Evolutionary conservation across 2,329 filamentous ascomycete genomes (phyloP).

Genomic region (Lachnellula cervina): DNA sequence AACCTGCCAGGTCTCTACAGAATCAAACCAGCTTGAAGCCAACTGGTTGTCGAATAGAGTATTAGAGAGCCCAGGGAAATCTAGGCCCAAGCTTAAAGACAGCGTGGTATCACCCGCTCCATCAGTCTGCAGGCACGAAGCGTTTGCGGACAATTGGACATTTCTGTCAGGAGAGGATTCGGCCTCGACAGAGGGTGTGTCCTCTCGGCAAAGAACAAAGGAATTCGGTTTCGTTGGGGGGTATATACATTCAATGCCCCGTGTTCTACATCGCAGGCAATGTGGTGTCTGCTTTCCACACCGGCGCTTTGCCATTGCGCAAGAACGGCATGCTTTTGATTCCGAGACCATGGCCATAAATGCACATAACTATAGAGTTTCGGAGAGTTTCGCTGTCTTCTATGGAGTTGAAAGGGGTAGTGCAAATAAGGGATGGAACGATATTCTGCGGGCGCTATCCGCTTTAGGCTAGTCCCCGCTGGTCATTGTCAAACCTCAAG

Average conservation of each 20-base stretch:
- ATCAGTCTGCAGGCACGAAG: too few relatives aligned
- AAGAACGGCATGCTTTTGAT: slow-evolving; percentile 11
- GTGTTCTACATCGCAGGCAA: slow-evolving; percentile 6
- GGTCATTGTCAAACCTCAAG: not conserved
- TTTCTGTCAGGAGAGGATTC: not conserved
- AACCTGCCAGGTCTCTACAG: slow-evolving; percentile 14
- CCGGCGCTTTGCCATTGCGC: slow-evolving; percentile 11
- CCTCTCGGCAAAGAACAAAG: slow-evolving; percentile 1
- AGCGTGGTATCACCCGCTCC: too few relatives aligned
- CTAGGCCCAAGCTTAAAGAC: too few relatives aligned
- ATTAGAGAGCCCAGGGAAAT: too few relatives aligned
- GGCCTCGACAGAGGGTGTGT: not conserved
- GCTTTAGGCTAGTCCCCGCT: not conserved
- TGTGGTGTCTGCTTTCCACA: slow-evolving; percentile 12
- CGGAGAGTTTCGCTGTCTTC: too few relatives aligned
- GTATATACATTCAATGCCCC: slow-evolving; percentile 11
- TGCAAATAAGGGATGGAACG: too few relatives aligned
- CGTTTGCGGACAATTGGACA: too few relatives aligned
- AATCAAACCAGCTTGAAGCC: slow-evolving; percentile 4
- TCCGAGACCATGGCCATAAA: slow-evolving; percentile 4
- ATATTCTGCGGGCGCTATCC: not conserved
- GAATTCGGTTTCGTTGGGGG: slow-evolving; percentile 4
- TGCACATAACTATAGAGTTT: too few relatives aligned
- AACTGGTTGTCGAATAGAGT: too few relatives aligned
- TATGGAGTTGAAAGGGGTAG: too few relatives aligned